Base-by-base conservation (phyloP, 371 early-diverging fungal genomes). In the Actinomortierella wolfii region DNA sequence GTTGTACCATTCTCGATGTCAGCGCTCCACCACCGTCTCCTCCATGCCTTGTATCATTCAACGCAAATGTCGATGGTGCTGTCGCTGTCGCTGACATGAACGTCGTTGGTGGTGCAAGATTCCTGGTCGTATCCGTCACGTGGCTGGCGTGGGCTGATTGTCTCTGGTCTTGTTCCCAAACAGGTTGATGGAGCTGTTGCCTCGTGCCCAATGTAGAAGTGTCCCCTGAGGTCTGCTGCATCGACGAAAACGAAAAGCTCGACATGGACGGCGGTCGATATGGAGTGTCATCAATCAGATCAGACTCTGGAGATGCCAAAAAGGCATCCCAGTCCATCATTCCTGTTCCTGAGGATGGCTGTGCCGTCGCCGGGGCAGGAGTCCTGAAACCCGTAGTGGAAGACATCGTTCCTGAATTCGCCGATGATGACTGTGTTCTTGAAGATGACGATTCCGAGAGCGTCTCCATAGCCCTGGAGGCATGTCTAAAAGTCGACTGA, bases 281-380 rank as follows among this genome's bases (percentile, higher is more conserved):
- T 1, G 70, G 70, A 20, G 34, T 17, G 28, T 64, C 55, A 2
- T 71, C 71, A 11, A 42, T 44, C 0, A 71, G 0, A 18, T 54
- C 59, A 2, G 71, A 61, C 9, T 70, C 71, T 20, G 71, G 57
- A 18, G 71, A 65, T 14, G 57, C 61, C 20, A 71, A 43, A 34
- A 71, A 71, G 47, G 44, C 61, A 23, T 71, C 71, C 71, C 71
- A 71, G 50, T 71, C 56, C 66, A 71, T 61, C 25, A 20, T n/a
- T 25, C 26, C 51, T 44, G 54, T 45, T 49, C 17, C 17, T 42
- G 23, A 6, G 4, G 34, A 34, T 34, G 34, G 34, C 11, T 34
- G 34, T 4, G 34, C 11, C 34, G 34, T 11, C 7, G 34, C 11
- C 34, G 17, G 26, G 0, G 15, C 18, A 21, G 9, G 26, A 6